Evolutionary conservation across 176 grass and related monocot species (phyloP), one percentile per base, ranked within the genome.

Genomic region (Coix lacrymajobi): DNA sequence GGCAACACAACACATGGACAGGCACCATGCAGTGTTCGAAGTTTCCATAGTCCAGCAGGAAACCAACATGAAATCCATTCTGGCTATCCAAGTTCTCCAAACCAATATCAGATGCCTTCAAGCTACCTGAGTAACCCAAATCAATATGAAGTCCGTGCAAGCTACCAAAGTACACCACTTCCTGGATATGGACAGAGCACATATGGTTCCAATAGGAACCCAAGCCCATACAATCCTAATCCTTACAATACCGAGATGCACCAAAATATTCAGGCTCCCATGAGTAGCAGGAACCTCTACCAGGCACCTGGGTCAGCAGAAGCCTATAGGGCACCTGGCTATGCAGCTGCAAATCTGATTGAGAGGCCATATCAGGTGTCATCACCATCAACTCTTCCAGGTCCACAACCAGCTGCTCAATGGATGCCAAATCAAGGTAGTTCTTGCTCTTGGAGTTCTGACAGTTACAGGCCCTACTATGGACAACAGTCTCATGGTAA

Each of bases 401-500:
- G 41, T 66, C 57, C 31, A 81, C 71, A 81, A 1, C 25, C 40
- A 22, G 38, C 33, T 64, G 65, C 78, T 34, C 76, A 72, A 32
- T 28, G 46, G 48, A 24, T 19, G 58, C 64, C 83, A 64, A 69
- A 73, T 65, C 45, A 37, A 63, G 81, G 14, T 57, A 56, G 49
- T 63, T 71, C 34, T 64, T 24, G 62, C 46, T 26, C 58, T 3
- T 74, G 56, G 81, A 80, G 28, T 73, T 77, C 57, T 74, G 37
- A 34, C 48, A 73, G 39, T 63, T 85, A 84, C 32, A 22, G 12
- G 40, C 80, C 41, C 44, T 78, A 68, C 62, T 78, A 73, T 70
- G 67, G 44, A 71, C 80, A 81, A 37, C 70, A 84, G 28, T 73
- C 71, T 81, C 69, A 71, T 71, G 76, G 92, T 84, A 84, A 31